Evolutionary conservation across 371 early-diverging fungal species (phyloP), one percentile per base, ranked within the genome.

Genomic region (Rhizomucor pusillus): DNA sequence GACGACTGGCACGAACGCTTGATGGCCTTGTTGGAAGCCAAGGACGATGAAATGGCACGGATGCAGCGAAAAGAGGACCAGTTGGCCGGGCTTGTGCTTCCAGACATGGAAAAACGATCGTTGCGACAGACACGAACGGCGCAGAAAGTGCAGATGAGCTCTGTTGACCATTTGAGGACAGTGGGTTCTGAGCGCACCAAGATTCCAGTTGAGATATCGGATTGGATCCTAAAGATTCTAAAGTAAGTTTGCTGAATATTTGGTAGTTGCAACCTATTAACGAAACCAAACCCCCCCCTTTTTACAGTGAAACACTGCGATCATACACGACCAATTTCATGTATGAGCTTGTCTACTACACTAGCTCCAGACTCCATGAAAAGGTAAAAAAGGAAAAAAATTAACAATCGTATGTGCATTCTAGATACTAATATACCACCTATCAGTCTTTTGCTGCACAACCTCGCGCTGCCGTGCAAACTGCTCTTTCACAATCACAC

Each of bases 401-500:
- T n/a, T n/a, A n/a, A n/a, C 43, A 18, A 18, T 9, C 11, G 5
- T 39, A 19, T 19, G 34, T 6, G 50, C 0, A 16, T 35, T 44
- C 35, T 18, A 16, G 51, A 24, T 20, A 13, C n/a, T n/a, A n/a
- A n/a, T n/a, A n/a, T n/a, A n/a, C n/a, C n/a, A n/a, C n/a, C n/a
- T 3, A 6, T 19, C 53, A 92, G 86, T 76, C 88, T 13, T 93
- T 95, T 67, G 75, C 81, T 25, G 85, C 94, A 5, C 91, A 91
- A 60, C 90, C 93, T 6, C 84, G 94, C 11, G 88, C 90, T 16
- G 77, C 90, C 1, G 71, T 91, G 20, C 94, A 93, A 59, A 87
- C 89, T 0, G 96, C 92, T 0, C 77, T 96, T 3, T 83, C 82
- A 2, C 87, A 88, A 43, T 77, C 93, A 3, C 62, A 69, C 6